Conservation (phyloP, 1,139 yeast genomes). For the Debaryomycetaceae sp. region DNA sequence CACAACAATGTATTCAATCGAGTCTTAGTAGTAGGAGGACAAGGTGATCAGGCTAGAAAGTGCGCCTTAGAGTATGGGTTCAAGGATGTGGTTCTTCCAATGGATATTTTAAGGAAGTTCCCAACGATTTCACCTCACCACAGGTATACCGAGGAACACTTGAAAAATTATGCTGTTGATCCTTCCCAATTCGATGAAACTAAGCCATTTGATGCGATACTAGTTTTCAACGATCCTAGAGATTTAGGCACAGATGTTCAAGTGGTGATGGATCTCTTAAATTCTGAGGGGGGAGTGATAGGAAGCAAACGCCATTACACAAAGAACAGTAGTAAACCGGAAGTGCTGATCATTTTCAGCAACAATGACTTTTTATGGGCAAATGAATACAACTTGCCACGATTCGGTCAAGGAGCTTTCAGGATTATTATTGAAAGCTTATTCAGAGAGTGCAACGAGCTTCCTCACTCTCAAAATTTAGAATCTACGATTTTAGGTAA, state of each 20-base stretch:
- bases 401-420: slow-evolving; percentile 94
- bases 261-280: slow-evolving; percentile 67
- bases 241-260: slow-evolving; percentile 88
- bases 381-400: slow-evolving; percentile 70
- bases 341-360: slow-evolving; percentile 79
- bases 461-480: slow-evolving; percentile 36
- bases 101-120: slow-evolving; percentile 59
- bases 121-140: slow-evolving; percentile 76
- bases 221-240: slow-evolving; percentile 88
- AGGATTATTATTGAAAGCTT: slow-evolving; percentile 61
- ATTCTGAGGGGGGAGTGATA: slow-evolving; percentile 58
- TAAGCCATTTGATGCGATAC: slow-evolving; percentile 67
- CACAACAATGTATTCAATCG: slow-evolving; percentile 43
- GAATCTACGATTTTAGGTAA: slow-evolving; percentile 73
- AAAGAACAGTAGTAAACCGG: slow-evolving; percentile 37
- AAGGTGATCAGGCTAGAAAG: slow-evolving; percentile 60
- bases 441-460: slow-evolving; percentile 54
- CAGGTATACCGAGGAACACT: slow-evolving; percentile 45
- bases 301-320: slow-evolving; percentile 53
- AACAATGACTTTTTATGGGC: slow-evolving; percentile 92
- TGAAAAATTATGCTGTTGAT: slow-evolving; percentile 40
- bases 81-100: slow-evolving; percentile 68
- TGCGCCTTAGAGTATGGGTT: slow-evolving; percentile 84
- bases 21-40: slow-evolving; percentile 83
- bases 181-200: slow-evolving; percentile 23